A percentile compares a stretch with the other conserved stretches of the same genome.
These are phyloP conservation scores for Sporothrix euskadiensis DNA, from an alignment of 2,329 filamentous ascomycete species.

Conservation along the genomic window DNA sequence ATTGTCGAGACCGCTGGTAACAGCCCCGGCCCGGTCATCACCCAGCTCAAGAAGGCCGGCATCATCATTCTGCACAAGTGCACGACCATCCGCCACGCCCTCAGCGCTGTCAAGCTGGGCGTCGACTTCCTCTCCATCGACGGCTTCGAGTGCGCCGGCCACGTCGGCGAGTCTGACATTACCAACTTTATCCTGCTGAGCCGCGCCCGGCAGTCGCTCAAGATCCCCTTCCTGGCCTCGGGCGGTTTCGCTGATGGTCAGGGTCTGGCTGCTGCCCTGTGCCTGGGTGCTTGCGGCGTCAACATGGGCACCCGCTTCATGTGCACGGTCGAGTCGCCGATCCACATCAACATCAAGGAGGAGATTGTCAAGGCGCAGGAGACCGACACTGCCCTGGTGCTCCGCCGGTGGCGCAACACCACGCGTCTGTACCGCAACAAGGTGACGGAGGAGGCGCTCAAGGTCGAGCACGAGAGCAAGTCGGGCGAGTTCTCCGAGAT, in stretches of 20 bases:
- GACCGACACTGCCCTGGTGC: conserved; percentile 84
- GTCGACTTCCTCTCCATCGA: conserved; percentile 97
- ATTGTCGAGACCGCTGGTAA: conserved; percentile 65
- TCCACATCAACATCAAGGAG: conserved; percentile 92
- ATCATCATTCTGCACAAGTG: conserved; percentile 92
- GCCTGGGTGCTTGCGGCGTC: conserved; percentile 86
- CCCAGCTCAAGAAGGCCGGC: conserved; percentile 76
- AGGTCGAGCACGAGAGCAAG: conserved; percentile 78
- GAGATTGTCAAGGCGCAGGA: conserved; percentile 85
- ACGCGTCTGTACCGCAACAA: conserved; percentile 87
- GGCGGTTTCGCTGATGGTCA: conserved; percentile 95
- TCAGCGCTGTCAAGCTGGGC: conserved; percentile 87
- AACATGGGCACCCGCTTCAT: conserved; percentile 99
- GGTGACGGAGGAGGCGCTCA: conserved; percentile 75
- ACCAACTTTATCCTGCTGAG: conserved; percentile 88
- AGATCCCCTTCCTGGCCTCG: conserved; percentile 89
- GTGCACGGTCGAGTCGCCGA: conserved; percentile 89
- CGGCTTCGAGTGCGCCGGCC: conserved; percentile 93
- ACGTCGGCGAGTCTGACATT: conserved; percentile 84
- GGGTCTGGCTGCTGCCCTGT: conserved; percentile 85
- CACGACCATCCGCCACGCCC: conserved; percentile 91
- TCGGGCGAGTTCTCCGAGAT: conserved; percentile 89
- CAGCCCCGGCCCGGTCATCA: conserved; percentile 84
- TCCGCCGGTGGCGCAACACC: conserved; percentile 92
- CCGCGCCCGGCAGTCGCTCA: conserved; percentile 78